These are phyloP conservation scores for Ceratocystis ficicola DNA, from an alignment of 2,329 filamentous ascomycete genomes.

Conservation along the genomic window DNA sequence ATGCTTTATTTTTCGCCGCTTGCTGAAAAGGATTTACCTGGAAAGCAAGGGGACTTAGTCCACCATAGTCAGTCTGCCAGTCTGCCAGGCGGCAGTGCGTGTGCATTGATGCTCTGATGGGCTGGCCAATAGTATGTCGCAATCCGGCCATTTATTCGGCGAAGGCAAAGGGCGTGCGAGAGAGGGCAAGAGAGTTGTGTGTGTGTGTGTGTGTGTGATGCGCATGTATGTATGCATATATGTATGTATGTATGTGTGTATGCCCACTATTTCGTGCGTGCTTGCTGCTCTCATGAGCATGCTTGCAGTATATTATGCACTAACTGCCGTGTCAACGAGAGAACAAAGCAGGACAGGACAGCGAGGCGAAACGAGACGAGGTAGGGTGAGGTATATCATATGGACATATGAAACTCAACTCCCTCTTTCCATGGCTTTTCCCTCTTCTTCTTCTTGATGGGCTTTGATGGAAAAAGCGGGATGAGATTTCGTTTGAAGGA, in stretches of 20 bases:
- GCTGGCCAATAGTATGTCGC: not conserved
- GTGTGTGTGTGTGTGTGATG: not conserved
- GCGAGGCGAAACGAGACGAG: not conserved
- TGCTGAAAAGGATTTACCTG: not conserved
- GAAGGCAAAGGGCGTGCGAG: not conserved
- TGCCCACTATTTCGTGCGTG: not conserved
- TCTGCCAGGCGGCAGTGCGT: too few species aligned
- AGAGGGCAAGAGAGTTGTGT: not conserved
- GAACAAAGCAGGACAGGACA: too few species aligned
- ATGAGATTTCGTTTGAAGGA: conserved; percentile 11
- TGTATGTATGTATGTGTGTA: not conserved
- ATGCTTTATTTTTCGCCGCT: not conserved
- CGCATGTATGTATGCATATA: not conserved
- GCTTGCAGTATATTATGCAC: too few species aligned
- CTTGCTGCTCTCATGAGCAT: too few species aligned
- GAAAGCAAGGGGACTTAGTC: not conserved
- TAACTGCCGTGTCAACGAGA: too few species aligned
- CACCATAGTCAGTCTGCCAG: too few species aligned
- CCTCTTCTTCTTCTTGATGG: not conserved
- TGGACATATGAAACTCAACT: not conserved
- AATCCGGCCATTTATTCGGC: conserved; percentile 20
- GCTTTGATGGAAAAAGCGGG: conserved; percentile 2
- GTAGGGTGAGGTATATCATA: not conserved
- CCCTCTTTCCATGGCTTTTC: not conserved
- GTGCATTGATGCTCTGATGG: conserved; percentile 6